phyloP scores from a whole-genome alignment of 2,329 filamentous ascomycete species.

The Botrytis porri region DNA sequence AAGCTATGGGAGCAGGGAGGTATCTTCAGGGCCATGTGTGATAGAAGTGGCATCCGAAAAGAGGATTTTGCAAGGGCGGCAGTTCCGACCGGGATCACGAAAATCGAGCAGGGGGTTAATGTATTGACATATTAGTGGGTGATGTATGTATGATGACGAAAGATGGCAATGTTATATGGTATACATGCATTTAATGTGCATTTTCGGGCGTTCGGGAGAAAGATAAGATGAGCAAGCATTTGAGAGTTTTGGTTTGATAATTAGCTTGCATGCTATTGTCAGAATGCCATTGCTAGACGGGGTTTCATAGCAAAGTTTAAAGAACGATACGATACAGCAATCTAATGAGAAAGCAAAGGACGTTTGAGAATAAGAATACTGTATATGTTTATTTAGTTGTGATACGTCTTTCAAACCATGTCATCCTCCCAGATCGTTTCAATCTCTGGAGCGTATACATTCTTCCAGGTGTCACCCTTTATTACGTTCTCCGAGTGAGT shows the following conservation, averaged over 20 bases:
- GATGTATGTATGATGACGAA: background rate
- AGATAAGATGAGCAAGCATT: background rate
- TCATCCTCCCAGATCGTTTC: background rate
- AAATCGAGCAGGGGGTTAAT: background rate
- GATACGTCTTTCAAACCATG: background rate
- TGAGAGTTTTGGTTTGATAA: background rate
- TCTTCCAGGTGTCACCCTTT: background rate
- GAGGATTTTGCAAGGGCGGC: constrained; percentile 33
- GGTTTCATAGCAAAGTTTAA: background rate
- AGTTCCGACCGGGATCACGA: background rate
- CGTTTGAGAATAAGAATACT: background rate
- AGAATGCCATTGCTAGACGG: background rate
- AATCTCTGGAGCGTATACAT: background rate
- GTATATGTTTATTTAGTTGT: background rate
- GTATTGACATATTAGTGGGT: background rate
- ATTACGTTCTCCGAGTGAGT: background rate
- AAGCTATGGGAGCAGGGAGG: constrained; percentile 69
- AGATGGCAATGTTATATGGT: constrained; percentile 2
- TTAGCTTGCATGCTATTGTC: background rate
- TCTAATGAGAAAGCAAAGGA: background rate
- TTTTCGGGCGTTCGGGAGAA: background rate
- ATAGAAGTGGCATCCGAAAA: constrained; percentile 52
- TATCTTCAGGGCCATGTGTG: constrained; percentile 73
- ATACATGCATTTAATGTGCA: background rate
- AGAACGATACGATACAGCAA: background rate